Evolutionary conservation across 2,329 filamentous ascomycete genomes (phyloP), one percentile per base, ranked within the genome.

Genomic region (Fusarium sp.): DNA sequence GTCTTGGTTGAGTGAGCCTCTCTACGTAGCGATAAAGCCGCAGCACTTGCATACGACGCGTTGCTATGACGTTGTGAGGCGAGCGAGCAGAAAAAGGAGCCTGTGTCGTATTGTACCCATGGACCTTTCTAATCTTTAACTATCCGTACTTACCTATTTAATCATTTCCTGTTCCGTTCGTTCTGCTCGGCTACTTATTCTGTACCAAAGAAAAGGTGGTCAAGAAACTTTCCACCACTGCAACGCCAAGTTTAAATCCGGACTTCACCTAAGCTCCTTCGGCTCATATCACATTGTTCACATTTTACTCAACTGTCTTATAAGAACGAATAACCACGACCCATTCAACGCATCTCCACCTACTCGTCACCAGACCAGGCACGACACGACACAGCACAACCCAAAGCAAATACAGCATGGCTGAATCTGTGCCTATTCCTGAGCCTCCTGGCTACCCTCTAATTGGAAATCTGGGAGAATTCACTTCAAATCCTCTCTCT

Each of bases 371-470:
- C 48, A 38, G 18, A 29, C 35, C 5, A 12, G 25, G 16, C 46
- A 12, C 46, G 14, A 21, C 44, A 27, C 45, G 12, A n/a, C 44
- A 7, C 25, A 46, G 12, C 45, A 16, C 45, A 23, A 31, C 25
- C 7, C 52, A 33, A 56, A 16, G 7, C 54, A 48, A 33, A 33
- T 16, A 48, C 49, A 68, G 44, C 55, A 82, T 82, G 81, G 76
- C 80, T 35, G 79, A 81, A 55, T 66, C 73, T 37, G 78, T 82
- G 19, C 83, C 86, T 6, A 91, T 94, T 59, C 91, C 92, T 4
- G 86, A 88, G 51, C 91, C 91, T 31, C 85, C 85, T 60, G 90
- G 89, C 6, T 82, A 92, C 62, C 92, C 91, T 3, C 79, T 94
- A 31, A 70, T 94, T 29, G 92, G 92, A 33, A 92, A 94, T 73